Conservation (phyloP, 345 rosid species). For the Lumnitzera racemosa region DNA sequence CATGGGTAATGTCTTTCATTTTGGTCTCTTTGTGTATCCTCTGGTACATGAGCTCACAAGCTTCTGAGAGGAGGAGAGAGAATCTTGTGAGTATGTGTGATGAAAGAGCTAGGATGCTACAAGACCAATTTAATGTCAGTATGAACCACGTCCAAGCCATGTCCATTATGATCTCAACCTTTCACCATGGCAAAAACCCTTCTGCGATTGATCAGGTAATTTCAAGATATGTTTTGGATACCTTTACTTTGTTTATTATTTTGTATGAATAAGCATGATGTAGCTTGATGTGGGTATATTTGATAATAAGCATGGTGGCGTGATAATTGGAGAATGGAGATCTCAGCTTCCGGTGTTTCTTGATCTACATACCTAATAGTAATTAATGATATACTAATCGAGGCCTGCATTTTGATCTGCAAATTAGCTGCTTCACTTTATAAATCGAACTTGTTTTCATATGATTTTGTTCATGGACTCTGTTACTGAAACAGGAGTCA, state of each 20-base stretch:
- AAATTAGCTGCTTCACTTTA: too few species aligned
- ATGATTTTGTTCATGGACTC: too few species aligned
- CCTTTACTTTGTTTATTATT: too few species aligned
- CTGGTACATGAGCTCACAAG: slow-evolving; percentile 61
- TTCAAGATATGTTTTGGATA: slow-evolving; percentile 3
- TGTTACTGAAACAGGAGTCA: too few species aligned
- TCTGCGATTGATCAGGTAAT: slow-evolving; percentile 94
- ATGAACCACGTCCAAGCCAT: slow-evolving; percentile 97
- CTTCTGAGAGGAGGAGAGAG: slow-evolving; percentile 73
- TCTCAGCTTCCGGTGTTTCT: neutral
- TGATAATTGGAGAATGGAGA: neutral
- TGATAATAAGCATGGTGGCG: too few species aligned
- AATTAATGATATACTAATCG: too few species aligned
- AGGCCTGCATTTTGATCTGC: too few species aligned
- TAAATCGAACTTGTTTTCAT: too few species aligned
- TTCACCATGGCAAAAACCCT: slow-evolving; percentile 85
- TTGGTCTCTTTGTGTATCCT: slow-evolving; percentile 42
- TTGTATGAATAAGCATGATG: too few species aligned
- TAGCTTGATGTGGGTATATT: too few species aligned
- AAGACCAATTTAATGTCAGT: slow-evolving; percentile 98
- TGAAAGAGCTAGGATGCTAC: slow-evolving; percentile 95
- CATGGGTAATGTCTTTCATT: slow-evolving; percentile 58
- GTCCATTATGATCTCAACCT: slow-evolving; percentile 89
- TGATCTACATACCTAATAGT: too few species aligned
- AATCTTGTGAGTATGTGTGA: slow-evolving; percentile 84